Percentiles rank a stretch among this genome's conserved stretches.
Conservation (phyloP, 495 filamentous ascomycete species). For the Cercophora samala region DNA sequence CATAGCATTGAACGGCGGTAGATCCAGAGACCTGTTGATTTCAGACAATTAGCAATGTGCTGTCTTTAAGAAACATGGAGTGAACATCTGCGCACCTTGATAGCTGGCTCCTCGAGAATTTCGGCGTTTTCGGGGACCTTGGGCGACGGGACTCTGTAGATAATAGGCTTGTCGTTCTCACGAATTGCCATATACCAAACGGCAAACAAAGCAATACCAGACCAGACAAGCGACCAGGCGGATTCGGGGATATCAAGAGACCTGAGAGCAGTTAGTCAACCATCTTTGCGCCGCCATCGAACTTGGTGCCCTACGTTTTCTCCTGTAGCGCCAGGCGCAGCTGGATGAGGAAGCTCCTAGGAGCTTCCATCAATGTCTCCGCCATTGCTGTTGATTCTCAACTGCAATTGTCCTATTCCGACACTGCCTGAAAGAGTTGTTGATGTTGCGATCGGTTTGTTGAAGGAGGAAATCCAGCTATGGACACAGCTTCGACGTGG, state of each 20-base stretch:
- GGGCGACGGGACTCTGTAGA: constrained; percentile 40
- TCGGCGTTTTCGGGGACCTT: constrained; percentile 49
- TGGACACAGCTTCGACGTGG: neutral
- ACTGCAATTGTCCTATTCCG: neutral
- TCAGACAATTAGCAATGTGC: neutral
- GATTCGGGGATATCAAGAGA: constrained; percentile 16
- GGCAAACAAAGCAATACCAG: constrained; percentile 28
- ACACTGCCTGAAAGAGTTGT: neutral
- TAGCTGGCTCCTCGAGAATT: constrained; percentile 58
- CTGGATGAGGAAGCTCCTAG: constrained; percentile 21
- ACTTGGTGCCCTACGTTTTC: constrained; percentile 1
- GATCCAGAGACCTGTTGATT: constrained; percentile 45
- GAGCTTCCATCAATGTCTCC: constrained; percentile 18
- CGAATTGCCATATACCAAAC: constrained; percentile 30
- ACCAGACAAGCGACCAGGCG: constrained; percentile 24
- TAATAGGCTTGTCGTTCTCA: constrained; percentile 35
- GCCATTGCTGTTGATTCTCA: constrained; percentile 3
- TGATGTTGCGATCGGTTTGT: neutral
- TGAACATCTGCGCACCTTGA: constrained; percentile 41
- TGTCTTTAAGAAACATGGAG: neutral
- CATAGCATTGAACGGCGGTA: constrained; percentile 77
- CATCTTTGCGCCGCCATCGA: neutral
- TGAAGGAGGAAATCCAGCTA: neutral
- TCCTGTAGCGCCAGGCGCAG: constrained; percentile 22
- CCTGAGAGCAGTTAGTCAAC: neutral